Evolutionary conservation across 352 stramenopile species (phyloP), one percentile per base, ranked within the genome.

Genomic region (Pilasporangium apinafurcum): DNA sequence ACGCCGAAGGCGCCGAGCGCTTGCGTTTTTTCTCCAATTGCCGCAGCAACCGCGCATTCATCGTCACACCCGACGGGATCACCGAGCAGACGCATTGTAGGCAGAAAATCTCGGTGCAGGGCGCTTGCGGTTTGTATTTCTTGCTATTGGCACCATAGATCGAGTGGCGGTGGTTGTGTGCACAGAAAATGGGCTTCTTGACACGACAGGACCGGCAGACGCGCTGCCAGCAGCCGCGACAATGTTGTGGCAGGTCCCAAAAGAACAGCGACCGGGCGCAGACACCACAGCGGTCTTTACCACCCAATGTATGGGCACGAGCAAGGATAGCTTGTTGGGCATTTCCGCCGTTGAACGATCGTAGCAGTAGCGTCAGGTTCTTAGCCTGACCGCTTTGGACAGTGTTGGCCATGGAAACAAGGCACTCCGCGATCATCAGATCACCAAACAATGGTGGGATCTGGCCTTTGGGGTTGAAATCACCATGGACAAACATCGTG

Each of bases 31-130:
- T 86, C 12, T 78, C 76, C 21, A 82, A 53, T 21, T 72, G 72
- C 47, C 80, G 68, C 29, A 87, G 51, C 21, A 90, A 52, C 48
- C 64, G 68, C 22, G 74, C 77, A 34, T 87, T 84, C 20, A 83
- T 84, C 34, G 74, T 68, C 30, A 77, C 70, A 7, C 62, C 65
- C 3, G 65, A 72, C 3, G 74, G 74, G 21, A 86, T 65, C 42
- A 86, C 78, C 9, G 72, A 71, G 43, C 74, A 78, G 14, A 87
- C 74, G 48, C 78, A 90, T 36, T 68, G 62, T 4, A 87, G 56
- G 46, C 78, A 90, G 37, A 90, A 90, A 1, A 65, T 85, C 53
- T 90, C 78, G 2, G 68, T 85, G 53, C 78, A 90, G 8, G 72
- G 71, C 12, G 48, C 56, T 2, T 42, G 41, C 10, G 46, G 24